Evolutionary conservation across 495 filamentous ascomycete genomes (phyloP).

Genomic region (Xylaria castorea): DNA sequence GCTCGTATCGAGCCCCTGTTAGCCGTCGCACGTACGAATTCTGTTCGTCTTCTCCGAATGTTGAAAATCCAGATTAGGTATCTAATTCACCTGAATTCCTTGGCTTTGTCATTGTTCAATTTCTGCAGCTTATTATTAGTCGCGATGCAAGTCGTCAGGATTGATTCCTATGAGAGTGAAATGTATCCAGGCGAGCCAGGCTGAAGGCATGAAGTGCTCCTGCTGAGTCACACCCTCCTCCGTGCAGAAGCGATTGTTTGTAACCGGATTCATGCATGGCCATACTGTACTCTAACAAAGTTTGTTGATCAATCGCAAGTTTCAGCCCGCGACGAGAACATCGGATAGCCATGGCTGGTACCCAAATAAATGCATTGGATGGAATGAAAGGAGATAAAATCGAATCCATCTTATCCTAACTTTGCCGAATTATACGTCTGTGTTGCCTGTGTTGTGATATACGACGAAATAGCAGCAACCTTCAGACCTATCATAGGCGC

Average conservation of each 20-base stretch:
- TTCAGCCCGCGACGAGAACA: not conserved
- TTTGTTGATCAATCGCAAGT: conserved; percentile 14
- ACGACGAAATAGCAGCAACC: not conserved
- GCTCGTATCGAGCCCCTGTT: conserved; percentile 3
- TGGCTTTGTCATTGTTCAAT: conserved; percentile 1
- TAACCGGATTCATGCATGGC: not conserved
- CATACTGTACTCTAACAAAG: conserved; percentile 1
- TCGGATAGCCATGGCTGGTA: not conserved
- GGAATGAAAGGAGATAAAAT: not conserved
- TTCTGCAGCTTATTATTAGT: conserved; percentile 12
- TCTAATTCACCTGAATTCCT: not conserved
- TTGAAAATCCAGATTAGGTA: not conserved
- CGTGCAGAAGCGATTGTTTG: not conserved
- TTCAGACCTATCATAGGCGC: not conserved
- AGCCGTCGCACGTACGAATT: not conserved
- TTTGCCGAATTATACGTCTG: not conserved
- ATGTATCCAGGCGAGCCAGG: not conserved
- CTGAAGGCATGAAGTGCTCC: not conserved
- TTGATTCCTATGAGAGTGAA: not conserved
- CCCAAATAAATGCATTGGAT: not conserved
- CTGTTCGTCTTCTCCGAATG: not conserved
- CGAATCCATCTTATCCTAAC: not conserved
- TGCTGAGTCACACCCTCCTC: conserved; percentile 10
- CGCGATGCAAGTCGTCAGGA: not conserved
- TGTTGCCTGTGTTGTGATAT: not conserved